phyloP scores from a whole-genome alignment of 1,139 yeast species.

The Candida labiduridarum region DNA sequence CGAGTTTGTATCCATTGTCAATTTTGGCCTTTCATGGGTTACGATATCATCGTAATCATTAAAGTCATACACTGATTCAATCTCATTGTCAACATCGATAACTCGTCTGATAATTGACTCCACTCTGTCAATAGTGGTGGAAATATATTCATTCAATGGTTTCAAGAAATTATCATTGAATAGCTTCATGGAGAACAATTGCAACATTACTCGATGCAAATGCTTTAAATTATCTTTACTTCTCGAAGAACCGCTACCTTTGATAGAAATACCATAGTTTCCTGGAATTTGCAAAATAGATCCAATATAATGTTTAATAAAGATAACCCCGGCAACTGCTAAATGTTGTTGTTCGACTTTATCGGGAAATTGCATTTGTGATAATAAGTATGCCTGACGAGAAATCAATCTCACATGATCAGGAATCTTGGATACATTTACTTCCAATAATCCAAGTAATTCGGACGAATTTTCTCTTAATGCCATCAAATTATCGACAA shows the following conservation, averaged over 20 bases:
- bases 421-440: slow-evolving; percentile 55
- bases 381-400: slow-evolving; percentile 33
- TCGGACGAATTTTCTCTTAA: slow-evolving; percentile 73
- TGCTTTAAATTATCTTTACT: slow-evolving; percentile 56
- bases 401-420: slow-evolving; percentile 53
- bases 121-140: slow-evolving; percentile 49
- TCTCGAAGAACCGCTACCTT: slow-evolving; percentile 22
- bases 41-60: slow-evolving; percentile 74
- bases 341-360: slow-evolving; percentile 56
- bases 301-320: slow-evolving; percentile 64
- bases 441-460: slow-evolving; percentile 47
- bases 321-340: slow-evolving; percentile 68
- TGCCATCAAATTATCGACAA: slow-evolving; percentile 72
- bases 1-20: slow-evolving; percentile 65
- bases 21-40: slow-evolving; percentile 63
- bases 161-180: slow-evolving; percentile 75
- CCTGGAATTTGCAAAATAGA: slow-evolving; percentile 73
- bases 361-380: slow-evolving; percentile 50
- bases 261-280: slow-evolving; percentile 49
- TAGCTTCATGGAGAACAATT: slow-evolving; percentile 66
- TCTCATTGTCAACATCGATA: slow-evolving; percentile 53
- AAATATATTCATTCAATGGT: slow-evolving; percentile 76
- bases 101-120: slow-evolving; percentile 47
- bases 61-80: slow-evolving; percentile 64
- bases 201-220: slow-evolving; percentile 62